Evolutionary conservation across 2,329 filamentous ascomycete genomes (phyloP).

Genomic region (Ophiocordyceps camponoti-saundersi): DNA sequence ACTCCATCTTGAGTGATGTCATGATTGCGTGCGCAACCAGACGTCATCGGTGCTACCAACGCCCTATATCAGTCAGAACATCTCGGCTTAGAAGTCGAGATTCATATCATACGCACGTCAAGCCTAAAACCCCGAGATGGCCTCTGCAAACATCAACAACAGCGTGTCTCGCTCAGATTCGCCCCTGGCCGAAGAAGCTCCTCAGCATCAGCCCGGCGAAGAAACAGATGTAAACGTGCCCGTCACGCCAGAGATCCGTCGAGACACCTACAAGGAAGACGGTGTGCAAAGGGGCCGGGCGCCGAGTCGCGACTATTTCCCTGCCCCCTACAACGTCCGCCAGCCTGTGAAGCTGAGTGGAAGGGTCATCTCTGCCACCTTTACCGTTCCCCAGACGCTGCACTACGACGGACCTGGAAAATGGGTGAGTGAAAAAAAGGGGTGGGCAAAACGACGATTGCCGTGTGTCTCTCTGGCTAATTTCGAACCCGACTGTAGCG

Average conservation of each 20-base stretch:
- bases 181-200: not conserved
- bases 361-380: not conserved
- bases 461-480: not conserved
- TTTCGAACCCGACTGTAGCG: not conserved
- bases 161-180: not conserved
- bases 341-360: not conserved
- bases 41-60: not conserved
- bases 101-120: too few species aligned
- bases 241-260: not conserved
- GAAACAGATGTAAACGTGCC: not conserved
- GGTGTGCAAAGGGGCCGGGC: not conserved
- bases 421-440: not conserved
- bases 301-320: not conserved
- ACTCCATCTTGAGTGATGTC: not conserved
- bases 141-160: too few species aligned
- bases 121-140: too few species aligned
- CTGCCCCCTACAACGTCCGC: not conserved
- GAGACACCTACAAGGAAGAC: not conserved
- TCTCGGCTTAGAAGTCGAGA: not conserved
- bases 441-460: not conserved
- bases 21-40: not conserved
- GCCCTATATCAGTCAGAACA: not conserved
- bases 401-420: not conserved
- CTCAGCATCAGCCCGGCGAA: not conserved
- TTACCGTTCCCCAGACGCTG: not conserved